phyloP scores from a whole-genome alignment of 441 rosid species.

The Jatropha podagrica region DNA sequence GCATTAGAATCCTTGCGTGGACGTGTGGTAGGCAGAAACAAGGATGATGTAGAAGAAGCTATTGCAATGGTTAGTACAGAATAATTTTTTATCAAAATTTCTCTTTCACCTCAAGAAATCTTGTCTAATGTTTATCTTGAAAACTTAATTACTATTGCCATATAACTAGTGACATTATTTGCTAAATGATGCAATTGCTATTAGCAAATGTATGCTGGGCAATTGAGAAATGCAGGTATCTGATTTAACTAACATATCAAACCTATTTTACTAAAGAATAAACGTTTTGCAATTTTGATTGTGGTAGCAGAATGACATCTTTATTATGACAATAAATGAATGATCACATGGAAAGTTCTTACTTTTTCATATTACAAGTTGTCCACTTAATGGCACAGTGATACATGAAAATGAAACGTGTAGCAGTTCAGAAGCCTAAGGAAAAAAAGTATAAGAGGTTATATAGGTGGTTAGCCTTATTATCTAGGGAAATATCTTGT shows the following conservation, averaged over 20 bases:
- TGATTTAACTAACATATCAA: background rate
- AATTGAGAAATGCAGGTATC: background rate
- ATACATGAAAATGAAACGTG: background rate
- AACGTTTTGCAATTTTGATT: background rate
- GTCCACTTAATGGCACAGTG: background rate
- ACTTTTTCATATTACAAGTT: background rate
- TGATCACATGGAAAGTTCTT: background rate
- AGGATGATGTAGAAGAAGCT: conserved; percentile 96
- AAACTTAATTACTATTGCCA: background rate
- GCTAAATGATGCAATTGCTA: background rate
- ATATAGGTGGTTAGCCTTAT: background rate
- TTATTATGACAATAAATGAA: background rate
- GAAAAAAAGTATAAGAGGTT: background rate
- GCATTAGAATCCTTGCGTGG: conserved; percentile 86
- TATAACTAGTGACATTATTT: background rate
- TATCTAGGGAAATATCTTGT: background rate
- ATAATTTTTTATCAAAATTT: conserved; percentile 8
- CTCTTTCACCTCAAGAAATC: background rate
- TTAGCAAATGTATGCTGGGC: background rate
- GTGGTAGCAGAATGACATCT: background rate
- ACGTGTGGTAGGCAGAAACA: conserved; percentile 86
- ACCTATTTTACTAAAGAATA: background rate
- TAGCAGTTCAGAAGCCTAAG: background rate
- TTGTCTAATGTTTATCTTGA: background rate
- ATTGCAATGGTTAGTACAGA: conserved; percentile 68